phyloP scores from a whole-genome alignment of 140 eudicot genomes.

The Bidens hawaiensis region DNA sequence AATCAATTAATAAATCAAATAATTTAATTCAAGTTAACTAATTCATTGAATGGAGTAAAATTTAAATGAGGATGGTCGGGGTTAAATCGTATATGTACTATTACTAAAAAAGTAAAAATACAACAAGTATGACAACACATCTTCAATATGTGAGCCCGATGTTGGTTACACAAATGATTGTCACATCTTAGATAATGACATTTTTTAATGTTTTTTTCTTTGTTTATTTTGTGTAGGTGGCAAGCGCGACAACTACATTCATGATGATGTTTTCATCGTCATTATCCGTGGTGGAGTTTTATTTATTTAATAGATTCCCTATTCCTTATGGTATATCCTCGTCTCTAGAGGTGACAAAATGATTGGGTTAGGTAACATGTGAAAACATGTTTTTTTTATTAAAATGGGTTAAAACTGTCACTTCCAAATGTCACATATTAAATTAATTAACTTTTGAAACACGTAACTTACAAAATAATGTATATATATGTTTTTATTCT shows the following conservation, averaged over 20 bases:
- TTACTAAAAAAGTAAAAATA: too few relatives aligned
- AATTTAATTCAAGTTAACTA: too few relatives aligned
- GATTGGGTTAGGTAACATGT: neutral
- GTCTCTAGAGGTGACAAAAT: neutral
- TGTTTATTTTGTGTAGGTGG: slow-evolving; percentile 42
- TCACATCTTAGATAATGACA: neutral
- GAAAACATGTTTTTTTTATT: neutral
- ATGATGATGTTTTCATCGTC: slow-evolving; percentile 96
- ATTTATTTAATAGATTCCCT: slow-evolving; percentile 81
- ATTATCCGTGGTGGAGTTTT: slow-evolving; percentile 86
- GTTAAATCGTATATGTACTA: too few relatives aligned
- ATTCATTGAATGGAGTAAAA: too few relatives aligned
- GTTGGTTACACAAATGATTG: too few relatives aligned
- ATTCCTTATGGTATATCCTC: slow-evolving; percentile 62
- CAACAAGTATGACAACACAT: too few relatives aligned
- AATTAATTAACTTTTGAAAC: neutral
- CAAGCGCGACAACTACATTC: slow-evolving; percentile 94
- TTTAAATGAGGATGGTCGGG: too few relatives aligned
- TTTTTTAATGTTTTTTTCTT: neutral
- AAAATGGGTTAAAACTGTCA: neutral
- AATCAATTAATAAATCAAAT: too few relatives aligned
- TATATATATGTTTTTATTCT: neutral
- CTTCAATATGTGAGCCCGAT: too few relatives aligned
- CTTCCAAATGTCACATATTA: neutral
- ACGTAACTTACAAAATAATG: neutral